Percentiles rank a stretch among this genome's conserved stretches.
Conservation (phyloP, 2,329 filamentous ascomycete genomes). For the Parastagonospora nodorum region DNA sequence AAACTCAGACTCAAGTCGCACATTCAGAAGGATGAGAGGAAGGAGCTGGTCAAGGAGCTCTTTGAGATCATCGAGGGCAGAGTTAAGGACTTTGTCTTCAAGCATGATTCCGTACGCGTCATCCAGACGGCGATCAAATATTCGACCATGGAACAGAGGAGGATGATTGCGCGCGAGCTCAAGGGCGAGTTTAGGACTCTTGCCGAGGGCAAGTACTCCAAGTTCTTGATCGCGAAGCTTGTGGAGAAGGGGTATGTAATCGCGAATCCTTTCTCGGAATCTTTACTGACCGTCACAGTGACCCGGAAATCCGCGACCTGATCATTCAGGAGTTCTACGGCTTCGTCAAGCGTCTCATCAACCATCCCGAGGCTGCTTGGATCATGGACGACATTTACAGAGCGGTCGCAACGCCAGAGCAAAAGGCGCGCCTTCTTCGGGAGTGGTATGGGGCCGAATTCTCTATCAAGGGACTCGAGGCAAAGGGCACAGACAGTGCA, state of each 20-base stretch:
- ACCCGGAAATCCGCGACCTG: conserved; percentile 82
- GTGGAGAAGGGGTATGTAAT: conserved; percentile 71
- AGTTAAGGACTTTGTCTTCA: conserved; percentile 95
- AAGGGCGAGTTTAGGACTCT: conserved; percentile 82
- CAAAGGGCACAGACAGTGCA: conserved; percentile 57
- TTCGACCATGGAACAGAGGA: conserved; percentile 80
- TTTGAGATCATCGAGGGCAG: conserved; percentile 89
- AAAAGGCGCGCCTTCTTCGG: conserved; percentile 82
- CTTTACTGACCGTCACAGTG: conserved; percentile 52
- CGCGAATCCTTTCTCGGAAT: not conserved
- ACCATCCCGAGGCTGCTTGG: conserved; percentile 95
- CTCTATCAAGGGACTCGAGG: conserved; percentile 68
- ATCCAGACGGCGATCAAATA: conserved; percentile 98
- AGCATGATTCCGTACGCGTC: conserved; percentile 96
- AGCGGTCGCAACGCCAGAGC: conserved; percentile 80
- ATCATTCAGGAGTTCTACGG: conserved; percentile 96
- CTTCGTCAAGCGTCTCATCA: conserved; percentile 88
- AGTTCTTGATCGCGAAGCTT: conserved; percentile 95
- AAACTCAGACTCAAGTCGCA: conserved; percentile 89
- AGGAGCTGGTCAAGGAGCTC: conserved; percentile 84
- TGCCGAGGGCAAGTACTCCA: conserved; percentile 94
- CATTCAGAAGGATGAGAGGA: conserved; percentile 84
- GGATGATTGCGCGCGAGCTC: conserved; percentile 84
- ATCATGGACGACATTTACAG: conserved; percentile 97
- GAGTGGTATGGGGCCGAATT: conserved; percentile 99